Evolutionary conservation across 2,329 filamentous ascomycete genomes (phyloP), one percentile per base, ranked within the genome.

Genomic region (Fusarium solani-melongenae): DNA sequence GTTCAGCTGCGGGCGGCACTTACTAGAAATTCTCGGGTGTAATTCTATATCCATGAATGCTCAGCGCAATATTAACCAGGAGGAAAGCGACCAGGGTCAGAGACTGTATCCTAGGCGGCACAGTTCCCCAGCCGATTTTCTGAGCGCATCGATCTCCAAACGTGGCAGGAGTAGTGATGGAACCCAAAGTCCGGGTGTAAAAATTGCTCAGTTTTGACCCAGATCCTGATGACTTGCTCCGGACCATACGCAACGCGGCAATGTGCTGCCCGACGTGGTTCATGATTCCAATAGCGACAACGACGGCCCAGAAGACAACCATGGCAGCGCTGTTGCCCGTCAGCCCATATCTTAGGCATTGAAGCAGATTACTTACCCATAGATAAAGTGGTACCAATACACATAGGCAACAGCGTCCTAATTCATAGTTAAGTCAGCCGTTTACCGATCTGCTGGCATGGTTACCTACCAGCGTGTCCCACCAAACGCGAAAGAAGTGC

Each of bases 111-210:
- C 84, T 77, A 0, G 84, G 83, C 0, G 85, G 85, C 1, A 86
- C 80, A 0, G 85, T 86, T 62, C 82, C 84, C 81, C 84, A 86
- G 33, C 84, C 83, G 4, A 85, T 80, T 24, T 84, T 84, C 44
- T 86, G 83, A 0, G 85, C 81, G 60, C 81, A 84, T 17, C 80
- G 79, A 36, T 83, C 78, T 1, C 86, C 86, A 55, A 87, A 86
- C 0, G 84, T 83, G 0, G 86, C 85, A 0, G 85, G 85, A 0
- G 85, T 67, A 0, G 79, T 76, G 0, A 86, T 51, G 5, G 80
- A 78, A 33, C 79, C 78, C 46, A 81, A 78, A 17, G 83, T 34
- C 80, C 82, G 84, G 0, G 72, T 69, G 6, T 69, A 73, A 2
- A 60, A 29, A 3, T 61, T 59, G 36, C 60, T 60, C 0, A 70